Evolutionary conservation across 1,139 yeast genomes (phyloP).

Genomic region (Pneumocystis sp.): DNA sequence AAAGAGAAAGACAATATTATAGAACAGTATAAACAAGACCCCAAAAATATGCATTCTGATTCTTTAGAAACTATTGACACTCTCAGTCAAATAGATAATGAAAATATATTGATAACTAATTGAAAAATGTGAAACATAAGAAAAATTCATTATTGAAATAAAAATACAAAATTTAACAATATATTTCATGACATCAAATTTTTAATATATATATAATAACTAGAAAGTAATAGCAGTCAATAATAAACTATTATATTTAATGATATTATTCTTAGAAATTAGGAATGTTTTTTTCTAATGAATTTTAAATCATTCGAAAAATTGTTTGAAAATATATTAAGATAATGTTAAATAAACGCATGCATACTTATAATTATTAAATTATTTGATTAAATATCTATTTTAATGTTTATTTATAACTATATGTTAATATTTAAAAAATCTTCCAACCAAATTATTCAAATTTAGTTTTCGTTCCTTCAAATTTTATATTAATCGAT

Average conservation of each 20-base stretch:
- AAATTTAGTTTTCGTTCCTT: constrained; percentile 74
- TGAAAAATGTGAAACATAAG: background rate
- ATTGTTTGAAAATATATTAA: background rate
- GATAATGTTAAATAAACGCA: background rate
- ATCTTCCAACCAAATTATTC: constrained; percentile 12
- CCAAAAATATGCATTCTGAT: background rate
- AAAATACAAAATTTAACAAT: background rate
- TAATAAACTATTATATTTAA: background rate
- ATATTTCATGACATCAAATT: background rate
- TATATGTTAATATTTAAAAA: background rate
- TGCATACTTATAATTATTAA: background rate
- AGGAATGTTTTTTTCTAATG: background rate
- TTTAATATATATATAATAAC: background rate
- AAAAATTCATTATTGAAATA: background rate
- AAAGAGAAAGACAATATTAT: background rate
- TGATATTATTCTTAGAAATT: background rate
- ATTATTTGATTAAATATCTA: background rate
- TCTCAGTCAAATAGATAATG: background rate
- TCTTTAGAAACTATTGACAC: background rate
- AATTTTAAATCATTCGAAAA: background rate
- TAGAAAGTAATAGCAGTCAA: background rate
- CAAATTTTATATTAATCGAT: constrained; percentile 47
- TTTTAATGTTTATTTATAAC: background rate
- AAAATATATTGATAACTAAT: background rate
- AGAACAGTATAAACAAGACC: background rate